A percentile compares a stretch with the other conserved stretches of the same genome.
Conservation (phyloP, 2,329 filamentous ascomycete species). For the Exophiala lecanii-corni region DNA sequence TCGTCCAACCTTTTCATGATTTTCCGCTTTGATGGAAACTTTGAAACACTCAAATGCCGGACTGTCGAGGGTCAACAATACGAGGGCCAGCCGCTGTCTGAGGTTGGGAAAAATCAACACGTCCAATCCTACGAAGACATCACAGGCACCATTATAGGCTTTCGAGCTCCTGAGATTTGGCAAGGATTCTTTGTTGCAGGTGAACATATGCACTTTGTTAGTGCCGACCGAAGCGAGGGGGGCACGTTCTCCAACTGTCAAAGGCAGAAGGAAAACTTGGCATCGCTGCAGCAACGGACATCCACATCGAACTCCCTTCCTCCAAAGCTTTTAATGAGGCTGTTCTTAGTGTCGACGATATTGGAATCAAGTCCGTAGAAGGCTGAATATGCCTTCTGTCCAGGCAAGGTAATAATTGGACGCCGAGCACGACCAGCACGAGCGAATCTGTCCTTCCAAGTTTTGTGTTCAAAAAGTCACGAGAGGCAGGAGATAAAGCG, state of each 20-base stretch:
- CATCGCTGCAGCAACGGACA: conserved; percentile 35
- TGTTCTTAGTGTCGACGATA: conserved; percentile 32
- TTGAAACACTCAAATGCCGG: conserved; percentile 28
- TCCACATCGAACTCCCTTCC: conserved; percentile 38
- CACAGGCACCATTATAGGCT: conserved; percentile 40
- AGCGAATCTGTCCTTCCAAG: too few species aligned
- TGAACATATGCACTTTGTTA: conserved; percentile 41
- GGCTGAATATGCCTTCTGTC: too few species aligned
- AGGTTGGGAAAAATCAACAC: conserved; percentile 38
- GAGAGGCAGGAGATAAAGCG: too few species aligned
- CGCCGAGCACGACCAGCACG: too few species aligned
- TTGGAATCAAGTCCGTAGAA: conserved; percentile 34
- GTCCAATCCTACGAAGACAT: conserved; percentile 36
- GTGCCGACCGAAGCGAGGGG: conserved; percentile 35
- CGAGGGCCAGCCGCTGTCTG: conserved; percentile 29
- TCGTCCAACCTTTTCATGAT: conserved; percentile 30
- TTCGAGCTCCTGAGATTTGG: conserved; percentile 38
- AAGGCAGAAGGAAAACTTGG: conserved; percentile 32
- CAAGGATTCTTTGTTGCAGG: conserved; percentile 40
- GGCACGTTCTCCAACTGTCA: conserved; percentile 39
- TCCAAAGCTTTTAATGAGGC: conserved; percentile 37
- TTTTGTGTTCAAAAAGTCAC: too few species aligned
- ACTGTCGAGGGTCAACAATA: conserved; percentile 31
- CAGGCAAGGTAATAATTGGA: too few species aligned
- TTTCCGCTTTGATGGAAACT: conserved; percentile 28